Base-by-base conservation (phyloP, 305 asterid species). In the Caryopteris hybrid region DNA sequence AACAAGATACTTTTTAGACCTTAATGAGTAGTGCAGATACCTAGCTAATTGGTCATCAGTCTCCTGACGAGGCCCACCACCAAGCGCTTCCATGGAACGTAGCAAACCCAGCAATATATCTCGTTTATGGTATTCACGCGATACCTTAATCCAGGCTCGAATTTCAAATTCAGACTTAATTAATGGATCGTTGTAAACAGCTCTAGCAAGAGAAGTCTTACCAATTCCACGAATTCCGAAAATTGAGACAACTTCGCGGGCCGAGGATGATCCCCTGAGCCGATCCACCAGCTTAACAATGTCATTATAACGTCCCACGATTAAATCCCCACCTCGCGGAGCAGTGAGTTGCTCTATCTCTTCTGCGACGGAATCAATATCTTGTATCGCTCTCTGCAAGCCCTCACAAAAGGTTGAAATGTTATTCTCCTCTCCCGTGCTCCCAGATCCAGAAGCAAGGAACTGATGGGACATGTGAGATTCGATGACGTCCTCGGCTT, bases 141-240 rank as follows among this genome's bases (percentile, higher is more conserved):
- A 71, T 1, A 70, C 60, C 11, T 46, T 58, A 2, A 61, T 58
- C 81, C 77, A 71, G 5, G 63, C 74, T 17, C 81, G 58, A 29
- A 12, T 2, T 3, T 21, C 6, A 12, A 76, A 76, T n/a, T 18
- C 33, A 7, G 8, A n/a, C 0, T 5, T 46, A 10, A 71, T 39
- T 3, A 12, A 7, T 13, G 10, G 59, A 66, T 71, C 74, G 2
- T 39, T 10, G 9, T 52, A 76, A 34, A 76, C 6, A 16, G 31
- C 22, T 9, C 33, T 21, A 12, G 76, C 80, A 1, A 75, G 76
- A 48, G 57, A 34, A 29, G 80, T 70, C 69, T 75, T 70, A 17
- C 80, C 80, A 3, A 75, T 57, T 1, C 76, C 75, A 3, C 63
- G 38, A 43, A 75, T 47, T 16, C 76, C 79, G 3, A 20, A 6